phyloP scores from a whole-genome alignment of 805 yeast genomes.

The Saturnispora zaruensis region DNA sequence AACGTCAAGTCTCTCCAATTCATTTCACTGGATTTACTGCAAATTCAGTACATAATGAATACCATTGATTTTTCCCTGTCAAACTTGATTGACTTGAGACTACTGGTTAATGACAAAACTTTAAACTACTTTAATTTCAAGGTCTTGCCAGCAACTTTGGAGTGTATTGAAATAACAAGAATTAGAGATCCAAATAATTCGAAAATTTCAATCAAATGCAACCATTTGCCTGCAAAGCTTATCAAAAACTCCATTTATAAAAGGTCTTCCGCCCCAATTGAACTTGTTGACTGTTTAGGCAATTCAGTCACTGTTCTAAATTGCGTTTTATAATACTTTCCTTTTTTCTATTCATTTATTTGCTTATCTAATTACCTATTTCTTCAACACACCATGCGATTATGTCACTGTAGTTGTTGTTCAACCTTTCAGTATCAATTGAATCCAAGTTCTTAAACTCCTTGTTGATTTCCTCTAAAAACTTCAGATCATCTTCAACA shows the following conservation, averaged over 20 bases:
- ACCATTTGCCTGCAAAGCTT: not conserved
- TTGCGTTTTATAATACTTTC: not conserved
- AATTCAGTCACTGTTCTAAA: not conserved
- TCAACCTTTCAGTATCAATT: slow-evolving; percentile 13
- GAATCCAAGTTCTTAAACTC: slow-evolving; percentile 15
- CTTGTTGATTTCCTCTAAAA: slow-evolving; percentile 8
- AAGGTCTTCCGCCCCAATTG: not conserved
- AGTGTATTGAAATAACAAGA: slow-evolving; percentile 6
- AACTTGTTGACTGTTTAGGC: not conserved
- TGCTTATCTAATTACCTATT: slow-evolving; percentile 1
- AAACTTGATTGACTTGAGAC: slow-evolving; percentile 3
- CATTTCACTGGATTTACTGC: slow-evolving; percentile 2
- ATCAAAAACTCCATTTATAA: not conserved
- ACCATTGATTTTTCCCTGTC: not conserved
- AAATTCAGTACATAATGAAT: slow-evolving; percentile 4
- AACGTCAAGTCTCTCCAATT: slow-evolving; percentile 3
- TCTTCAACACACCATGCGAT: slow-evolving; percentile 17
- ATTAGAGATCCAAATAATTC: not conserved
- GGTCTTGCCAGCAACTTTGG: slow-evolving; percentile 1
- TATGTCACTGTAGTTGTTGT: slow-evolving; percentile 15
- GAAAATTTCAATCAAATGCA: not conserved
- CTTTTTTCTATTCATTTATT: not conserved
- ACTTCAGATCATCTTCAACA: slow-evolving; percentile 9
- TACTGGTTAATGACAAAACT: not conserved
- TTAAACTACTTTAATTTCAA: not conserved